Evolutionary conservation across 78 protist species (phyloP), one percentile per base, ranked within the genome.

Genomic region (Polysphondylium violaceum): DNA sequence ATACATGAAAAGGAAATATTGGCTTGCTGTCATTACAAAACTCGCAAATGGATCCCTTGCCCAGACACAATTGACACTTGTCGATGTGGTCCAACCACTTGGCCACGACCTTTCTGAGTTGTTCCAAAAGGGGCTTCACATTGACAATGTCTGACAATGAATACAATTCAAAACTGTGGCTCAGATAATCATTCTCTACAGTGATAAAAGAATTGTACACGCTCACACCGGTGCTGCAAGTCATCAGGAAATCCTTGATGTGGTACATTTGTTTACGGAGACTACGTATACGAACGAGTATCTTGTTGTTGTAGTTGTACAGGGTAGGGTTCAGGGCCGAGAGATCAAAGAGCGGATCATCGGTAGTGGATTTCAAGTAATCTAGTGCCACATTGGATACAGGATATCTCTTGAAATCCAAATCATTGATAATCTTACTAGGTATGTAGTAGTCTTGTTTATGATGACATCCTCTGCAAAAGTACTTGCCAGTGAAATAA

Each of bases 51-150:
- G 71, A 68, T 36, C 89, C 89, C 41, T 81, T 81, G 11, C 61
- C 68, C 8, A 0, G 1, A 81, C 89, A 81, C 2, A 68, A 27
- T 33, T 23, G 38, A 65, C 89, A 68, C 36, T 41, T 55, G 17
- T 81, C 89, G 3, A 68, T 77, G 29, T 81, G 89, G 68, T 81
- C 73, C 16, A 81, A 56, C 89, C 89, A 81, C 43, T 69, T 67
- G 19, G 89, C 89, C 8, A 81, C 89, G 1, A 81, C 21, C 4
- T 17, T 16, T 25, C 89, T 6, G 7, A 81, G 29, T 19, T 53
- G 27, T 29, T 81, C 77, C 19, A 36, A 68, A 2, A 81, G 59
- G 51, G 25, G 5, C 33, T 81, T 81, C 53, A 68, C 50, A 56
- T 81, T 43, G 3, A 81, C 77, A 0, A 81, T 9, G 43, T 81